Conservation (phyloP, 2,329 filamentous ascomycete species). For the Fusarium poae region DNA sequence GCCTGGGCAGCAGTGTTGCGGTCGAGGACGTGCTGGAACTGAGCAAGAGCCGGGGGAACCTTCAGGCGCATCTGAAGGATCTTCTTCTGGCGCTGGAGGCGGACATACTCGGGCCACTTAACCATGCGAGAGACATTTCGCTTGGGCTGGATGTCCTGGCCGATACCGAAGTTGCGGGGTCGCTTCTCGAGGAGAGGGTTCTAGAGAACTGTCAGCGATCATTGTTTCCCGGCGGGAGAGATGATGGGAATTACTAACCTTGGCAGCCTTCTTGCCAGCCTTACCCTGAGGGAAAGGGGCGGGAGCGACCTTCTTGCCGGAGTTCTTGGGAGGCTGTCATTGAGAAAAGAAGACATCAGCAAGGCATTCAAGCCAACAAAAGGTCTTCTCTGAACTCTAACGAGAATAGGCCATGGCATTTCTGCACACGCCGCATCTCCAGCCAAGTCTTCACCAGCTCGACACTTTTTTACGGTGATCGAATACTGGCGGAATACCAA, state of each 20-base stretch:
- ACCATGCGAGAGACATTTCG: constrained; percentile 98
- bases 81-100: constrained; percentile 93
- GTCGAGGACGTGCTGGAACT: constrained; percentile 98
- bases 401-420: constrained; percentile 74
- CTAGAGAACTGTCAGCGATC: constrained; percentile 60
- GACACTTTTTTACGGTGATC: constrained; percentile 41
- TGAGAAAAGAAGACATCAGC: constrained; percentile 99
- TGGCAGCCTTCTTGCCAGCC: constrained; percentile 95
- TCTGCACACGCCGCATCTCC: constrained; percentile 68
- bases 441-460: constrained; percentile 73
- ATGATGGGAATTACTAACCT: constrained; percentile 74
- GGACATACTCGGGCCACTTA: constrained; percentile 99
- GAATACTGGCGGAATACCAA: constrained; percentile 53
- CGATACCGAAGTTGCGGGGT: constrained; percentile 96
- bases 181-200: constrained; percentile 99
- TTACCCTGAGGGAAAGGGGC: constrained; percentile 97
- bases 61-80: constrained; percentile 98
- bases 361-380: constrained; percentile 78
- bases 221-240: background rate
- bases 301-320: constrained; percentile 96
- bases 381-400: constrained; percentile 94
- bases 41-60: constrained; percentile 95
- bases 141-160: constrained; percentile 97
- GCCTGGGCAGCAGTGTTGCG: constrained; percentile 96
- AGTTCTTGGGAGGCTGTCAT: constrained; percentile 99